Base-by-base conservation (phyloP, 352 stramenopile species). In the Globisporangium acanthophoron region DNA sequence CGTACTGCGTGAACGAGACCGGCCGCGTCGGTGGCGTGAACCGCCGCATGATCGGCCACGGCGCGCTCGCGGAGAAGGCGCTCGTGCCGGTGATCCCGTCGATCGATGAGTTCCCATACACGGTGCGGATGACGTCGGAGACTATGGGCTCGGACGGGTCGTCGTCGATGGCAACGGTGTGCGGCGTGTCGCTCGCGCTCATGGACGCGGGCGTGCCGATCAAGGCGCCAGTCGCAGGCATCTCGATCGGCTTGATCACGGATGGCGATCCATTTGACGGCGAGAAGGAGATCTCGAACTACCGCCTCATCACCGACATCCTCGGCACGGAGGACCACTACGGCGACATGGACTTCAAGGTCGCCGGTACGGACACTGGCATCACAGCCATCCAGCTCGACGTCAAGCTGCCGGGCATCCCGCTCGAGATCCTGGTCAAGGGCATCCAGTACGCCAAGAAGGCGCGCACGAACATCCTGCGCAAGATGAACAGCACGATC, bases 311-410 rank as follows among this genome's bases (percentile, higher is more conserved):
- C 52, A 98, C 95, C 1, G 97, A 99, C 69, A 99, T 99, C 65
- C 74, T 98, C 44, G 97, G 97, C 39, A 94, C 94, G 6, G 97
- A 99, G 64, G 97, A 99, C 77, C 91, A 98, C 62, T 96, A 98
- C 60, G 96, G 96, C 49, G 91, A 98, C 74, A 99, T 99, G 96
- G 96, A 99, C 69, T 99, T 99, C 70, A 99, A 99, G 80, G 73
- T 99, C 50, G 93, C 92, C 11, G 94, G 94, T 24, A 97, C 91
- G 12, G 70, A 73, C 18, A 64, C 59, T 13, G 92, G 94, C 46
- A 95, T 99, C 52, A 99, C 96, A 27, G 95, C 96, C 24, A 84
- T 99, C 54, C 96, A 99, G 70, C 72, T 99, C 31, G 97, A 99
- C 71, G 94, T 99, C 40, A 99, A 99, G 78, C 76, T 97, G 43